A percentile compares a stretch with the other conserved stretches of the same genome.
phyloP scores from a whole-genome alignment of 768 basidiomycete species.

The Scleroderma citrinum region DNA sequence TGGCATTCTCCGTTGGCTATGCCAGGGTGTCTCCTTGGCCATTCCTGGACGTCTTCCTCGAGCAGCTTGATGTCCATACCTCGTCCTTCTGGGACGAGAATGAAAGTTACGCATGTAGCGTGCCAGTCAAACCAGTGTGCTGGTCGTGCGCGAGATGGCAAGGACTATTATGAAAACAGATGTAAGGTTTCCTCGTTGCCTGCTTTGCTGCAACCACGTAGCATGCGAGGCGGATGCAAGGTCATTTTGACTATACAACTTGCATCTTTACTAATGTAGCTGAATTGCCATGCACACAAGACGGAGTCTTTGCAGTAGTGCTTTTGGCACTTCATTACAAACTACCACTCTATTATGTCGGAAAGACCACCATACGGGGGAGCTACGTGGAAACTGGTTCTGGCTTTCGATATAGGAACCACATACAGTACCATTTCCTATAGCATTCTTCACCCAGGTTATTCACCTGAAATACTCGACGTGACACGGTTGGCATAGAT shows the following conservation, averaged over 20 bases:
- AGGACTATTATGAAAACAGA: not conserved
- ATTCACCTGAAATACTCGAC: conserved; percentile 17
- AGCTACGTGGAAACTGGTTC: conserved; percentile 36
- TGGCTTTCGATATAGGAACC: conserved; percentile 50
- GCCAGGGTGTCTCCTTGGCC: conserved; percentile 47
- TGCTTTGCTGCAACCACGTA: conserved; percentile 11
- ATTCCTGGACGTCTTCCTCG: conserved; percentile 65
- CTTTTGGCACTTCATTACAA: not conserved
- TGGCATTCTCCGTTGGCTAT: too few species aligned
- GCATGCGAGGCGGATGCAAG: not conserved
- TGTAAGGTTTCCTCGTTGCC: conserved; percentile 1
- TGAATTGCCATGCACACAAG: not conserved
- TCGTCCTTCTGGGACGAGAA: conserved; percentile 60
- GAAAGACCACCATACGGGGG: conserved; percentile 36
- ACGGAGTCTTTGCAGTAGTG: not conserved
- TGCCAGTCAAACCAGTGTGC: not conserved
- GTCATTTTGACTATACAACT: too few species aligned
- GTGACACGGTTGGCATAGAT: conserved; percentile 18
- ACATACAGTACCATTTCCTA: conserved; percentile 48
- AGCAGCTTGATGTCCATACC: conserved; percentile 44
- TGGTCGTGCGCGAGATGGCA: not conserved
- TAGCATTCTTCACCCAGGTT: conserved; percentile 26
- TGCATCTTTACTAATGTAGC: not conserved
- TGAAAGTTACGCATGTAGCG: conserved; percentile 69
- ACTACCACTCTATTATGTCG: conserved; percentile 12